phyloP scores from a whole-genome alignment of 2,329 filamentous ascomycete species.

The Lachnellula cervina region DNA sequence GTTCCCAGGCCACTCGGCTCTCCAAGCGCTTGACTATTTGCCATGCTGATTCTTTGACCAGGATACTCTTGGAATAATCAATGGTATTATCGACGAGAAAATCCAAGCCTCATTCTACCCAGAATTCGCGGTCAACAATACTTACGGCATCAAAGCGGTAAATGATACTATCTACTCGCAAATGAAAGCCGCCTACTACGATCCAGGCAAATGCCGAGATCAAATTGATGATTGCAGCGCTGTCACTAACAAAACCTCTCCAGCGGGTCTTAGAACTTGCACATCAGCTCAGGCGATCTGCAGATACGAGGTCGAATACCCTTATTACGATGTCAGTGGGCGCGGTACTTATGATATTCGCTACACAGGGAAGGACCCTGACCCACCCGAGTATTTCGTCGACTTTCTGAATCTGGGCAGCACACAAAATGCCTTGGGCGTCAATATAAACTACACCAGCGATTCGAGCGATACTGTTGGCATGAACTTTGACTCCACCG shows the following conservation, averaged over 20 bases:
- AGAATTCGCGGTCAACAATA: conserved; percentile 32
- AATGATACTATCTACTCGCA: background rate
- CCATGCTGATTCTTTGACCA: too few species aligned
- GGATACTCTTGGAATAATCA: conserved; percentile 60
- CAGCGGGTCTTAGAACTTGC: background rate
- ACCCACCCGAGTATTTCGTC: conserved; percentile 1
- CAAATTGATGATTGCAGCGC: background rate
- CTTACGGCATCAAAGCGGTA: conserved; percentile 44
- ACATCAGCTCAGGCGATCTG: background rate
- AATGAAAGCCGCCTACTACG: conserved; percentile 2
- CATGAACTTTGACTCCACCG: conserved; percentile 40
- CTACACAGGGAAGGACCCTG: conserved; percentile 12
- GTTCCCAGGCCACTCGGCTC: too few species aligned
- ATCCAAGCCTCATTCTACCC: conserved; percentile 40
- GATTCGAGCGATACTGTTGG: conserved; percentile 38
- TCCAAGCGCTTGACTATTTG: too few species aligned
- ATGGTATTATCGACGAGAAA: conserved; percentile 60
- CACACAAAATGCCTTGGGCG: conserved; percentile 55
- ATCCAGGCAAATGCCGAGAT: conserved; percentile 1
- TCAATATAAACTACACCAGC: conserved; percentile 53
- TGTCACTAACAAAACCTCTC: background rate
- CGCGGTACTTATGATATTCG: conserved; percentile 35
- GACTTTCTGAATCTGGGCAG: conserved; percentile 19
- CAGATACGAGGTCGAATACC: background rate
- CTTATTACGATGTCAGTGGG: background rate